These are phyloP conservation scores for Colletotrichum costaricense DNA, from an alignment of 2,329 filamentous ascomycete species.

Conservation along the genomic window DNA sequence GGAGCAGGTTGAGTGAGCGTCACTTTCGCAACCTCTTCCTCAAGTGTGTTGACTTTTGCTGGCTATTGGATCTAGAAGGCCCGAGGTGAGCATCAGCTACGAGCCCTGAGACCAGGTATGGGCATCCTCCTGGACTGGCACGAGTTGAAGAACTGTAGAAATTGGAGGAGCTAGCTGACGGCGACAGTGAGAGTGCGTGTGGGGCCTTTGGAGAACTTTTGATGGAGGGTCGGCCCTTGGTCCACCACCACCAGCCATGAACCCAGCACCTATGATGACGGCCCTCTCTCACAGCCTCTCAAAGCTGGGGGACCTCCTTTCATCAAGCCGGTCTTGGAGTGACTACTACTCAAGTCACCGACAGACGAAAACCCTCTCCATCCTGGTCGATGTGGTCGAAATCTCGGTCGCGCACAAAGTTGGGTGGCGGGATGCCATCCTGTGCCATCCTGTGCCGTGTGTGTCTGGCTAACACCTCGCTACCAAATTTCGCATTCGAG, in stretches of 20 bases:
- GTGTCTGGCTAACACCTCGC: slow-evolving; percentile 1
- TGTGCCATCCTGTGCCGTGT: neutral
- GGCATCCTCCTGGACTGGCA: neutral
- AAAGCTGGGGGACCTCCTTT: neutral
- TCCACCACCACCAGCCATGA: neutral
- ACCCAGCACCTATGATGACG: neutral
- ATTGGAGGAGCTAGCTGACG: neutral
- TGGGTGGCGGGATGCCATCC: neutral
- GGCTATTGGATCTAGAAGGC: neutral
- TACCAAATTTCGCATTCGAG: neutral
- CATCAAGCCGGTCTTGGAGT: neutral
- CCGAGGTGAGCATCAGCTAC: neutral
- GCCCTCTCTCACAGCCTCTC: neutral
- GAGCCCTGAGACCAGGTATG: neutral
- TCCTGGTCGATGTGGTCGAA: neutral
- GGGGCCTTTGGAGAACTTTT: slow-evolving; percentile 26
- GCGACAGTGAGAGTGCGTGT: slow-evolving; percentile 1
- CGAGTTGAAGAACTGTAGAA: neutral
- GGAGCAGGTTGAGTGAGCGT: neutral
- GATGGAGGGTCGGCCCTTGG: neutral
- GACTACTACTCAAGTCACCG: neutral
- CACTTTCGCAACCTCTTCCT: neutral
- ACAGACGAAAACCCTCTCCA: neutral
- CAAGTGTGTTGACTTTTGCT: neutral
- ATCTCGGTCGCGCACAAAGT: neutral